A percentile compares a stretch with the other conserved stretches of the same genome.
These are phyloP conservation scores for Annulohypoxylon truncatum DNA, from an alignment of 2,329 filamentous ascomycete species.

Conservation along the genomic window DNA sequence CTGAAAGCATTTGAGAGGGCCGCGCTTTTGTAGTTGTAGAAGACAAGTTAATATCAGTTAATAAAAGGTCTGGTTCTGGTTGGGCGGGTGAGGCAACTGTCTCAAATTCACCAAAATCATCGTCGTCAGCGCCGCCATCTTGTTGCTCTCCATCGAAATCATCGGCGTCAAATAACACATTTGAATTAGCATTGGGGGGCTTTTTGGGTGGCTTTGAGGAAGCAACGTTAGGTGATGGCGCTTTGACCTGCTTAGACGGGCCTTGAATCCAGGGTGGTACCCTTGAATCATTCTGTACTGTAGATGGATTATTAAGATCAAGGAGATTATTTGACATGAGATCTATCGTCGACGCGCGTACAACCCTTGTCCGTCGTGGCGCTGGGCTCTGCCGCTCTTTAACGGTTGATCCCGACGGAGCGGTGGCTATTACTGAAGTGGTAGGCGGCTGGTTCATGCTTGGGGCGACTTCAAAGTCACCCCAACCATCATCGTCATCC, in stretches of 20 bases:
- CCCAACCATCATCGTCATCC: slow-evolving; percentile 74
- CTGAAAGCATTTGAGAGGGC: slow-evolving; percentile 51
- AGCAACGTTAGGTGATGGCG: slow-evolving; percentile 18
- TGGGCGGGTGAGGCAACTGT: slow-evolving; percentile 52
- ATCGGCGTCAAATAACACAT: slow-evolving; percentile 75
- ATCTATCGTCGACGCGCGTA: slow-evolving; percentile 64
- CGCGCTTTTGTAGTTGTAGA: slow-evolving; percentile 46
- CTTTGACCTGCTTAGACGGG: slow-evolving; percentile 20
- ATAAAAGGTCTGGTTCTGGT: slow-evolving; percentile 53
- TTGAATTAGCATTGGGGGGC: slow-evolving; percentile 53
- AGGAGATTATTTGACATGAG: slow-evolving; percentile 65
- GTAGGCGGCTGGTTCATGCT: slow-evolving; percentile 43
- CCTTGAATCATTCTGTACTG: slow-evolving; percentile 17
- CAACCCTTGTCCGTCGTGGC: slow-evolving; percentile 48
- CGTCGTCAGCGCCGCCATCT: slow-evolving; percentile 60
- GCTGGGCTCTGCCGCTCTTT: slow-evolving; percentile 21
- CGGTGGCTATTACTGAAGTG: slow-evolving; percentile 29
- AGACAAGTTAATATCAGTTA: slow-evolving; percentile 51
- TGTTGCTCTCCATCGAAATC: slow-evolving; percentile 61
- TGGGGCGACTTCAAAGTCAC: slow-evolving; percentile 72
- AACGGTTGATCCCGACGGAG: slow-evolving; percentile 13
- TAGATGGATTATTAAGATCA: slow-evolving; percentile 47
- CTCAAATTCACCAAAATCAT: slow-evolving; percentile 72
- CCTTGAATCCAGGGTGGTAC: slow-evolving; percentile 26
- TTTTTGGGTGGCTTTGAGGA: slow-evolving; percentile 35